Evolutionary conservation across 2,329 filamentous ascomycete genomes (phyloP).

Genomic region (Trichothecium sympodiale): DNA sequence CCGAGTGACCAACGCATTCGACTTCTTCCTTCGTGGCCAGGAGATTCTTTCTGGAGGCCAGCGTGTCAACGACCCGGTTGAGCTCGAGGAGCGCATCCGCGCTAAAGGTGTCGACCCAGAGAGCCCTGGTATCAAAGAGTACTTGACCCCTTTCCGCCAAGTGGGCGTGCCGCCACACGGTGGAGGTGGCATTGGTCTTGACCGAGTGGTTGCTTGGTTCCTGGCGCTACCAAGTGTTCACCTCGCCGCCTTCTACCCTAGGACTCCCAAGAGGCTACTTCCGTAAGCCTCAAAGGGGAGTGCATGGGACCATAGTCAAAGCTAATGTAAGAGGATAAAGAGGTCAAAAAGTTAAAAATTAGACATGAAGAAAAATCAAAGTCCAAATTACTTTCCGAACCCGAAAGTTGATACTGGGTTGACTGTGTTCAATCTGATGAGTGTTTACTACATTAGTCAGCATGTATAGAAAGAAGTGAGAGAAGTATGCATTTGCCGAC

Average conservation of each 20-base stretch:
- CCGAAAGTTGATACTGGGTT: too few relatives aligned
- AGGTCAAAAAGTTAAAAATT: too few relatives aligned
- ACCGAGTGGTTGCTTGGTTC: conserved; percentile 68
- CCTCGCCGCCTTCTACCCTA: conserved; percentile 44
- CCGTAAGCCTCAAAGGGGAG: conserved; percentile 26
- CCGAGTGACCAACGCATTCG: conserved; percentile 53
- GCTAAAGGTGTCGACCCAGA: conserved; percentile 71
- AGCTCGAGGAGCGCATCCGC: conserved; percentile 69
- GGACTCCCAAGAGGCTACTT: conserved; percentile 47
- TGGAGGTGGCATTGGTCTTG: conserved; percentile 79
- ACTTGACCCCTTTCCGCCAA: conserved; percentile 69
- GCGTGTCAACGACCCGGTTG: conserved; percentile 70
- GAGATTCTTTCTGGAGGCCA: conserved; percentile 89
- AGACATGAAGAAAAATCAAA: too few relatives aligned
- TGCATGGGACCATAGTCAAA: too few relatives aligned
- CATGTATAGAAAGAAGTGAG: too few relatives aligned
- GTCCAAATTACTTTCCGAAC: too few relatives aligned
- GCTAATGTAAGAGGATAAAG: too few relatives aligned
- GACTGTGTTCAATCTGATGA: too few relatives aligned
- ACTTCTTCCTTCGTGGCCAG: conserved; percentile 87
- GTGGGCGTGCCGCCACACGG: conserved; percentile 85
- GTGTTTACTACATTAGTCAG: too few relatives aligned
- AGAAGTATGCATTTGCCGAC: too few relatives aligned
- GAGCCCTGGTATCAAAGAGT: conserved; percentile 71
- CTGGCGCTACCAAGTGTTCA: conserved; percentile 48